A percentile compares a stretch with the other conserved stretches of the same genome.
Evolutionary conservation across 2,329 filamentous ascomycete genomes (phyloP).

Genomic region (Passalora sequoiae): DNA sequence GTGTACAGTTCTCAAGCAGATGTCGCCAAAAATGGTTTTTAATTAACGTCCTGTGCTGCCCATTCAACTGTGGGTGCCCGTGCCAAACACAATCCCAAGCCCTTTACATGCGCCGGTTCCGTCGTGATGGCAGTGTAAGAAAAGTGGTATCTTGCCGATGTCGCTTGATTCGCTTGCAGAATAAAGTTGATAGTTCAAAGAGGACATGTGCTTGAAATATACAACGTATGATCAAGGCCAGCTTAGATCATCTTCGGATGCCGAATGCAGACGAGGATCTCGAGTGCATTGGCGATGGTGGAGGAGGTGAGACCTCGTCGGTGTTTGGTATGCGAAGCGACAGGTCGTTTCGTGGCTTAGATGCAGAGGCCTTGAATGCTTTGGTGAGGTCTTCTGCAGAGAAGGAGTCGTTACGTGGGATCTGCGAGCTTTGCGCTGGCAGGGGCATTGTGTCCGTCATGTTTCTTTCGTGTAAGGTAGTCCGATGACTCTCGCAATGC

Average conservation of each 20-base stretch:
- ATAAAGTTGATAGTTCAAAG: too few species aligned
- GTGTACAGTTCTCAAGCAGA: too few species aligned
- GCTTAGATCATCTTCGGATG: constrained; percentile 20
- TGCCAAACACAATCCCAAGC: too few species aligned
- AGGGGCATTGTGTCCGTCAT: constrained; percentile 34
- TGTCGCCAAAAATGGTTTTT: too few species aligned
- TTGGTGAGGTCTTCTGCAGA: constrained; percentile 32
- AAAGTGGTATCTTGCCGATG: too few species aligned
- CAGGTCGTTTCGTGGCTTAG: constrained; percentile 31
- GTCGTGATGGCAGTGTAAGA: too few species aligned
- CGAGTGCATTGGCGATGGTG: constrained; percentile 30
- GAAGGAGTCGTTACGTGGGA: constrained; percentile 36
- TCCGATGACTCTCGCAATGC: constrained; percentile 5
- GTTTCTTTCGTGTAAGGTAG: constrained; percentile 10
- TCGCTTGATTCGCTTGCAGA: too few species aligned
- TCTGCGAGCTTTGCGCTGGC: constrained; percentile 20
- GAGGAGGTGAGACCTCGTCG: constrained; percentile 29
- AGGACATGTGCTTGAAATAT: too few species aligned
- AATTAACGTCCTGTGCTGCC: too few species aligned
- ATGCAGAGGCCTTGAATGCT: constrained; percentile 31
- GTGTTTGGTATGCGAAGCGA: constrained; percentile 26
- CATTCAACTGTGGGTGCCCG: too few species aligned
- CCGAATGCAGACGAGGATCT: constrained; percentile 28
- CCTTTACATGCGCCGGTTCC: too few species aligned
- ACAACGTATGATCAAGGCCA: constrained; percentile 15